These are phyloP conservation scores for Geoglossum cookeanum DNA, from an alignment of 2,329 filamentous ascomycete species.

Conservation along the genomic window DNA sequence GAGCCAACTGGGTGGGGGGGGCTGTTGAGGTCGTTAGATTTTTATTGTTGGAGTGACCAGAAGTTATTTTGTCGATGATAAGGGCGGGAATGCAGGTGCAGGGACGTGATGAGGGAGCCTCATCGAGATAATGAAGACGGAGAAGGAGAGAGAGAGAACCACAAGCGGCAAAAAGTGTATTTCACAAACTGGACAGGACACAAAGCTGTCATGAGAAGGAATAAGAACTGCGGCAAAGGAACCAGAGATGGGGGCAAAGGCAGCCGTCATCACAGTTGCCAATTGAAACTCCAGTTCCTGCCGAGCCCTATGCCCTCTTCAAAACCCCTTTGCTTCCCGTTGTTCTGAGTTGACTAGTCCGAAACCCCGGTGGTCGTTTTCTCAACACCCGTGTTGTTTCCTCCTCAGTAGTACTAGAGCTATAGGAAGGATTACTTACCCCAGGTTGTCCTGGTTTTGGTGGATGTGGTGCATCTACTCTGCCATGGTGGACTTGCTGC, in stretches of 20 bases:
- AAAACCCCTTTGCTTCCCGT: background rate
- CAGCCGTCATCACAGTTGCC: background rate
- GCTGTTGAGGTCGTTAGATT: constrained; percentile 28
- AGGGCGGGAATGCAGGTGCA: too few relatives aligned
- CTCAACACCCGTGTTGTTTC: constrained; percentile 6
- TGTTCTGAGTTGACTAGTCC: background rate
- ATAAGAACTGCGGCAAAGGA: background rate
- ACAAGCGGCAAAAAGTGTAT: background rate
- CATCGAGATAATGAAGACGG: background rate
- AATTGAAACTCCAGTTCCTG: background rate
- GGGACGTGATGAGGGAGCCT: too few relatives aligned
- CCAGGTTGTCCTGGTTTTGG: constrained; percentile 37
- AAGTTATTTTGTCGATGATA: too few relatives aligned
- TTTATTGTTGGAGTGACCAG: too few relatives aligned
- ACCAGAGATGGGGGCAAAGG: background rate
- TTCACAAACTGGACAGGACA: background rate
- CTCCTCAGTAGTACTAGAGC: background rate
- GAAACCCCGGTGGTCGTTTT: constrained; percentile 3
- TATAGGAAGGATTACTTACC: constrained; percentile 30
- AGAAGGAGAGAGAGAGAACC: background rate
- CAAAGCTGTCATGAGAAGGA: background rate
- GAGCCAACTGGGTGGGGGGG: constrained; percentile 76
- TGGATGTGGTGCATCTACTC: constrained; percentile 45
- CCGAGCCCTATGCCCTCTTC: background rate
- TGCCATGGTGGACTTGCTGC: constrained; percentile 35